Conservation (phyloP, 345 rosid species). For the Lepidium didymum region DNA sequence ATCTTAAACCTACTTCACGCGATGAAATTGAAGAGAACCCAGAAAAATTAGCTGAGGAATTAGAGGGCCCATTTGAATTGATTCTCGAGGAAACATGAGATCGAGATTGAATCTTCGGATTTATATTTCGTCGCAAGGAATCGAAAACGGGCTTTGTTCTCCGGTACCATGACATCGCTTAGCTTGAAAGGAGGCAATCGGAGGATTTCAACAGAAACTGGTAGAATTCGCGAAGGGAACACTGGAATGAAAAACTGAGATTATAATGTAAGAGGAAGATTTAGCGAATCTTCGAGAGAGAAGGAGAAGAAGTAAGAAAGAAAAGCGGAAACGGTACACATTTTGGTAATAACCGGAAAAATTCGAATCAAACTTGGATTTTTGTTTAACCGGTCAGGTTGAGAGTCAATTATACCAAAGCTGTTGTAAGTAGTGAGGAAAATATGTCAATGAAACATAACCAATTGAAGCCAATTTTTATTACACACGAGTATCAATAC, state of each 20-base stretch:
- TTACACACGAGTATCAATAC: background rate
- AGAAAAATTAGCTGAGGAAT: constrained; percentile 34
- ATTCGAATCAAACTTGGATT: no score
- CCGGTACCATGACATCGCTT: constrained; percentile 45
- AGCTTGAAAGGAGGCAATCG: background rate
- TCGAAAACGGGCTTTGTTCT: constrained; percentile 43
- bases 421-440: no score
- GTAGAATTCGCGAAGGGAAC: background rate
- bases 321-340: background rate
- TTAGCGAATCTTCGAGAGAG: constrained; percentile 7
- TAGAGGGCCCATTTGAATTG: constrained; percentile 17
- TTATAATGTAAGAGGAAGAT: background rate
- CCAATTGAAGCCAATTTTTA: no score
- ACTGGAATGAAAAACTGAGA: background rate
- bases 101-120: constrained; percentile 29
- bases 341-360: background rate
- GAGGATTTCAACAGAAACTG: background rate
- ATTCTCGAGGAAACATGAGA: constrained; percentile 33
- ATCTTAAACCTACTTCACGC: constrained; percentile 22
- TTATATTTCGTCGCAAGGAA: constrained; percentile 35
- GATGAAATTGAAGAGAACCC: constrained; percentile 31
- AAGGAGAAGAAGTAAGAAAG: background rate
- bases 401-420: no score
- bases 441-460: no score
- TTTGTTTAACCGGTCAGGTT: no score